Percentiles rank a stretch among this genome's conserved stretches.
Conservation (phyloP, 306 rosid species). For the Calophaca sinica region DNA sequence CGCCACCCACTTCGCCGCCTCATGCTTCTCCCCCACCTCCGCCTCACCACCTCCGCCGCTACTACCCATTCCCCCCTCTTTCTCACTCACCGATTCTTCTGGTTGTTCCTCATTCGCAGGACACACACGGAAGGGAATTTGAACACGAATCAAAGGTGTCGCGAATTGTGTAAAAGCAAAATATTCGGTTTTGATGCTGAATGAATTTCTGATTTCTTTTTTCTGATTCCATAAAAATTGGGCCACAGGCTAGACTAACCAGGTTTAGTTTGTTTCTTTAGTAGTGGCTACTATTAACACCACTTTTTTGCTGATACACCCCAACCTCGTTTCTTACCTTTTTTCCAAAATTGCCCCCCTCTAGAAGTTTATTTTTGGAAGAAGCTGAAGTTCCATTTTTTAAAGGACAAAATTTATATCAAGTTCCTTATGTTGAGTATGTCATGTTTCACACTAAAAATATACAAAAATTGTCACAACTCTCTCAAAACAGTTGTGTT, state of each 20-base stretch:
- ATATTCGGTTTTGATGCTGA: constrained; percentile 18
- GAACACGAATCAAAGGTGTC: not conserved
- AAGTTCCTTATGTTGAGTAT: no score
- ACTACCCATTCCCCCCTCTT: constrained; percentile 44
- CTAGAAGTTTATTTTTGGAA: no score
- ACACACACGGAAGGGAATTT: not conserved
- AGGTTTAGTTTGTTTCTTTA: no score
- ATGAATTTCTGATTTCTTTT: not conserved
- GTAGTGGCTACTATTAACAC: no score
- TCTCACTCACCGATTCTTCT: constrained; percentile 23
- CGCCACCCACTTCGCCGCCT: constrained; percentile 66
- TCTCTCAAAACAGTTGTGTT: no score
- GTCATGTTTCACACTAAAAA: no score
- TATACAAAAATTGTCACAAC: no score
- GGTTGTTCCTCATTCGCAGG: constrained; percentile 41
- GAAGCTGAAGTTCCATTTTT: no score
- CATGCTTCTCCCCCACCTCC: constrained; percentile 37
- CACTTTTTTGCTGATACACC: no score
- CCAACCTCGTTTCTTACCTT: no score
- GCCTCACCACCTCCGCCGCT: constrained; percentile 38
- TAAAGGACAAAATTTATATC: no score
- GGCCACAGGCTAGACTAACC: not conserved
- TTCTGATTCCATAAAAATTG: not conserved
- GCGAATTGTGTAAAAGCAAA: not conserved
- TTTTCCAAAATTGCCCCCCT: no score